Evolutionary conservation across 257 asterid genomes (phyloP).

Genomic region (Pogostemon cablin): DNA sequence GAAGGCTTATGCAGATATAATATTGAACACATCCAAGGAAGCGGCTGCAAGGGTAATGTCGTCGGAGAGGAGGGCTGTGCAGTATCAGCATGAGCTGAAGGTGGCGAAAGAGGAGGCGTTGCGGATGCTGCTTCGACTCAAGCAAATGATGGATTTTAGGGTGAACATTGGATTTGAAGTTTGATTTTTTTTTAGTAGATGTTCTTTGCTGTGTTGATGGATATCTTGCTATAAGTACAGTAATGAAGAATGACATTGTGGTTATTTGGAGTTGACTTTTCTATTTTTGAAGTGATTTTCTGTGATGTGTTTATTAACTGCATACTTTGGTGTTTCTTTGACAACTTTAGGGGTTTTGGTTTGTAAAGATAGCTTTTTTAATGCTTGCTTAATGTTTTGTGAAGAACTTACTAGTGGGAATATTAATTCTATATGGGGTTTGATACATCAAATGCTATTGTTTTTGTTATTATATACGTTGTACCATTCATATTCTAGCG

Average conservation of each 20-base stretch:
- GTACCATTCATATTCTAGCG: constrained; percentile 6
- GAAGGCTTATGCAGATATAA: constrained; percentile 74
- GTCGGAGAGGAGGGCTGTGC: constrained; percentile 64
- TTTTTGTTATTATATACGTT: not conserved
- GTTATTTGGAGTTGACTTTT: constrained; percentile 1
- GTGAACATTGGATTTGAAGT: constrained; percentile 39
- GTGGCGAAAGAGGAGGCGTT: constrained; percentile 66
- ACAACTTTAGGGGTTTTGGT: constrained; percentile 24
- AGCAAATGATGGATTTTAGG: constrained; percentile 80
- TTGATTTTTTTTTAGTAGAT: not conserved
- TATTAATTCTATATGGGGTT: constrained; percentile 1
- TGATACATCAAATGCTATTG: not conserved
- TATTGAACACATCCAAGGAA: constrained; percentile 72
- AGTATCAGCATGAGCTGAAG: constrained; percentile 65
- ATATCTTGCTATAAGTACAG: not conserved
- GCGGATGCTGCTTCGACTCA: constrained; percentile 69
- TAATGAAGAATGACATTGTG: not conserved
- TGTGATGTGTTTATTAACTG: constrained; percentile 15
- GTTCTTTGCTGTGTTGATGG: constrained; percentile 28
- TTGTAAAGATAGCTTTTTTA: constrained; percentile 18
- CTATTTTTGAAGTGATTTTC: constrained; percentile 1
- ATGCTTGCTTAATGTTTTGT: constrained; percentile 11
- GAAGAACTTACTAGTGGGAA: not conserved
- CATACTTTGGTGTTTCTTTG: not conserved
- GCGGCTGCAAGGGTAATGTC: constrained; percentile 70